phyloP scores from a whole-genome alignment of 768 basidiomycete species.

The Termitomyces sp. region DNA sequence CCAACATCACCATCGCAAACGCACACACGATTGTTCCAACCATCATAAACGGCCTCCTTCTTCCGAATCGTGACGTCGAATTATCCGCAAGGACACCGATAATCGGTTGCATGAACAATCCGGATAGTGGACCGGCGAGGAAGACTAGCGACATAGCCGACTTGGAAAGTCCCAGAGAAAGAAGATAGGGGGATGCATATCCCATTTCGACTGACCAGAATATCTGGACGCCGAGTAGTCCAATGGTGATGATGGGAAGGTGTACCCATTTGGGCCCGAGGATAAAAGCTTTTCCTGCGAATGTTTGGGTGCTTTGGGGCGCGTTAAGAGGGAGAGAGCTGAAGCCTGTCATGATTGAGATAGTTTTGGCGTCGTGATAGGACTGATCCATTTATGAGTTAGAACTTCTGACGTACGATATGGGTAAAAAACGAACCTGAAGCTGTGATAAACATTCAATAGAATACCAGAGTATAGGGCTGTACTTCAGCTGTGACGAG shows the following conservation, averaged over 20 bases:
- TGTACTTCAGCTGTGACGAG: neutral
- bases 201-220: constrained; percentile 97
- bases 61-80: constrained; percentile 76
- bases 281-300: constrained; percentile 48
- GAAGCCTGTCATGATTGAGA: constrained; percentile 9
- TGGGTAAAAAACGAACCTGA: neutral
- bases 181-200: constrained; percentile 83
- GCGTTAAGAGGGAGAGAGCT: constrained; percentile 2
- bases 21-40: constrained; percentile 61
- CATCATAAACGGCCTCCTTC: constrained; percentile 84
- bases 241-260: constrained; percentile 67
- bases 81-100: constrained; percentile 87
- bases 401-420: neutral
- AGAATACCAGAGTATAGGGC: neutral
- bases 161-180: constrained; percentile 84
- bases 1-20: constrained; percentile 72
- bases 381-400: neutral
- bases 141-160: constrained; percentile 88
- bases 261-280: constrained; percentile 63
- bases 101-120: constrained; percentile 85
- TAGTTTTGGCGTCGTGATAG: neutral
- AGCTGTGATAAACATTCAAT: neutral
- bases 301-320: constrained; percentile 3
- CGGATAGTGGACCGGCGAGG: constrained; percentile 86
- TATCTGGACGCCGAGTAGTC: constrained; percentile 79